Evolutionary conservation across 2,329 filamentous ascomycete species (phyloP), one percentile per base, ranked within the genome.

Genomic region (Alternaria tenuissima): DNA sequence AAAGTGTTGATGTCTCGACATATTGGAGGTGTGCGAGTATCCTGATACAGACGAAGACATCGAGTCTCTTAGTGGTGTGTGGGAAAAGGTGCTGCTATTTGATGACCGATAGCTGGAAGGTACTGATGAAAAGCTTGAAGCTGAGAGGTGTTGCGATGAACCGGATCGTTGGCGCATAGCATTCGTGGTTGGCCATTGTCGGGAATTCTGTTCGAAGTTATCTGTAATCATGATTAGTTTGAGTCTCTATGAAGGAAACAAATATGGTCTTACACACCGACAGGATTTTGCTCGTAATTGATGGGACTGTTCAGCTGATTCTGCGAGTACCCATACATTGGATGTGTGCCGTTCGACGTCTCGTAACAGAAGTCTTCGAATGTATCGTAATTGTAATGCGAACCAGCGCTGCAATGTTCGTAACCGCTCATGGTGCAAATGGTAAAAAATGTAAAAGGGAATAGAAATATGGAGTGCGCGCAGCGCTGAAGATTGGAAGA

Each of bases 21-120:
- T 51, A 2, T 63, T 53, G 9, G 70, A 71, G 5, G 55, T 18
- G n/a, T 63, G 43, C 5, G 74, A 73, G 55, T 61, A 68, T 6
- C 60, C 61, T 7, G 73, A 73, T 26, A 44, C 65, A 7, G 66
- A 68, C 3, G 74, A 75, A 8, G 71, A 58, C 11, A 63, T 52
- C 4, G 74, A 76, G 14, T 63, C 59, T 22, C 71, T 55, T 3
- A 52, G 46, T 7, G 66, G 61, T 36, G 30, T 58, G 16, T 66
- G 48, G 4, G 72, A 73, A 47, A 70, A 72, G 3, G 51, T 51
- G 49, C 66, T 73, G 8, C 55, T 56, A 14, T 52, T 49, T 2
- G 71, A 73, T 0, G 58, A 67, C 7, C 72, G 64, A 22, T 57
- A 63, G 24, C 61, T 51, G 2, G 68, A 64, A 18, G 62, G 56